These are phyloP conservation scores for Rubia yunnanensis DNA, from an alignment of 257 asterid genomes.

Conservation along the genomic window DNA sequence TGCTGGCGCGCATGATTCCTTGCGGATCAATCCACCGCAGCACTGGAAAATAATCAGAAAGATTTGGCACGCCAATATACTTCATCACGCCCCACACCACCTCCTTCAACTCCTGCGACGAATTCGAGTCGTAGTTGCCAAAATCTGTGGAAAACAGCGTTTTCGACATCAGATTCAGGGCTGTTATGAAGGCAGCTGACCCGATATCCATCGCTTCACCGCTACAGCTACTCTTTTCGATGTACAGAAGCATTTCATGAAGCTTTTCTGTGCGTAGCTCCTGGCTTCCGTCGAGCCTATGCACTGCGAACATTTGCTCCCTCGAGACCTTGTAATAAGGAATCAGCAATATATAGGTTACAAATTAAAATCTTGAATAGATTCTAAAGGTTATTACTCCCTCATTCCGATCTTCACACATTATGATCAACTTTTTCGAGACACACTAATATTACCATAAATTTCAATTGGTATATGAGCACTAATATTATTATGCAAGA, in stretches of 20 bases:
- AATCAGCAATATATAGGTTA: no score
- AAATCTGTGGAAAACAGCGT: constrained; percentile 21
- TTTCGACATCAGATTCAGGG: constrained; percentile 16
- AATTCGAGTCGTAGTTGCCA: constrained; percentile 5
- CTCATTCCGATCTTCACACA: no score
- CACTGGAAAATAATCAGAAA: constrained; percentile 16
- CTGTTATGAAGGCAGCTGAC: constrained; percentile 15
- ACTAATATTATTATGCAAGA: no score
- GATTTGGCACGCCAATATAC: neutral
- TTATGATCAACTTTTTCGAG: no score
- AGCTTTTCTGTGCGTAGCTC: constrained; percentile 26
- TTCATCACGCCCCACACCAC: constrained; percentile 6
- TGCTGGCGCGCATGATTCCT: neutral
- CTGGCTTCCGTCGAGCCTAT: constrained; percentile 13
- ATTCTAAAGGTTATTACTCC: no score
- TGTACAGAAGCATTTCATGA: neutral
- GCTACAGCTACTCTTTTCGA: constrained; percentile 5
- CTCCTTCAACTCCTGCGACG: constrained; percentile 17
- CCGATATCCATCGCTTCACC: constrained; percentile 10
- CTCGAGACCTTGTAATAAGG: no score
- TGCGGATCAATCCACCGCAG: constrained; percentile 15
- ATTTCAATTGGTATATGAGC: no score
- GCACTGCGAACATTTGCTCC: constrained; percentile 14
- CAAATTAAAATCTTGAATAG: no score
- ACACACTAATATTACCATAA: no score